Evolutionary conservation across 768 basidiomycete genomes (phyloP), one percentile per base, ranked within the genome.

Genomic region (Suillus decipiens): DNA sequence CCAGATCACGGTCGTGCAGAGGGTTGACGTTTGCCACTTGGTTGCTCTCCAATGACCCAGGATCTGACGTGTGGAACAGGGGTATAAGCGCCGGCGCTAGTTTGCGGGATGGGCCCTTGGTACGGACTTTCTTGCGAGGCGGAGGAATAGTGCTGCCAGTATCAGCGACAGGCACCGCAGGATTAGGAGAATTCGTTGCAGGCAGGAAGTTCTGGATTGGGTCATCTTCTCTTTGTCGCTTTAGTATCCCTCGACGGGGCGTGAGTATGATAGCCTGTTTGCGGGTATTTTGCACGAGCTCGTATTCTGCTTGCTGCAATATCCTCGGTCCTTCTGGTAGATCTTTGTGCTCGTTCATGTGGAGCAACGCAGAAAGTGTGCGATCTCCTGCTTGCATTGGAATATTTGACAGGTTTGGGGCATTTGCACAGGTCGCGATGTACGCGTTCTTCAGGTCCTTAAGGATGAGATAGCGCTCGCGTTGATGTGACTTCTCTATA

Each of bases 381-480:
- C 42, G 62, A 14, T 72, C 73, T 31, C 66, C 53, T 36, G 31
- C 36, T 22, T 37, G 9, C 60, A 34, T 42, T 9, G 43, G 66
- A 4, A 60, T 36, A 47, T 43, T 53, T 14, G 55, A 51, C 0
- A 56, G 17, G 14, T 34, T 63, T 17, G 73, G 69, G 53, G 64
- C 45, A 22, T 56, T 61, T 10, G 66, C 67, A 50, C 68, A 69
- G 28, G 67, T 66, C 31, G 72, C 75, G 28, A 75, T 75, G 43
- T 66, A 65, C 15, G 66, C 62, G 50, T 76, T 74, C 62, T 73
- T 75, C 63, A 69, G n/a, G 17, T 73, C 66, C 37, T 58, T 76
- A 8, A 74, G 64, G 11, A 62, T 72, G 45, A 73, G 64, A 59
- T 72, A 72, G 28, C 67, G 67, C 6, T 70, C 73, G 3, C 75